Conservation (phyloP, 495 filamentous ascomycete genomes). For the Aspergillus cavernicola region DNA sequence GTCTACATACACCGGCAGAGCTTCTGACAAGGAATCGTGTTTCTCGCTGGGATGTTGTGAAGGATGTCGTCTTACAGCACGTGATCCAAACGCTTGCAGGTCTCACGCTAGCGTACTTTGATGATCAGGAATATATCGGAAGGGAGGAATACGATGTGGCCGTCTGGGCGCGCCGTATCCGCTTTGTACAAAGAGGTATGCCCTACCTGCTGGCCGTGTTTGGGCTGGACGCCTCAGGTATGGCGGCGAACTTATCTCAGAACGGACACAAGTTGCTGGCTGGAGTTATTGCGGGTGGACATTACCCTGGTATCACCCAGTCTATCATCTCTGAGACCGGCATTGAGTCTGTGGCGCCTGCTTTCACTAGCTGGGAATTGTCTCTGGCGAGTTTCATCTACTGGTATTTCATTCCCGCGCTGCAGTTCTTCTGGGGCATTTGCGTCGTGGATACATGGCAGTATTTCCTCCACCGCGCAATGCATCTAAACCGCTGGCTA, state of each 20-base stretch:
- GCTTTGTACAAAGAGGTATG: conserved; percentile 64
- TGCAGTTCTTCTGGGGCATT: conserved; percentile 72
- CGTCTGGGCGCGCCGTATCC: conserved; percentile 72
- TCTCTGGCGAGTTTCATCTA: conserved; percentile 69
- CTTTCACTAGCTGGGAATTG: conserved; percentile 65
- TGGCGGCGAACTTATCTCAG: conserved; percentile 35
- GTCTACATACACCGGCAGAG: conserved; percentile 89
- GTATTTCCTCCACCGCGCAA: conserved; percentile 89
- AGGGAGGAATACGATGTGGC: conserved; percentile 79
- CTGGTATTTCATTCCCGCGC: conserved; percentile 67
- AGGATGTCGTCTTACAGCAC: conserved; percentile 86
- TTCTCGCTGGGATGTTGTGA: conserved; percentile 72
- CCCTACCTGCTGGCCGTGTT: conserved; percentile 51
- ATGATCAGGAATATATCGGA: conserved; percentile 61
- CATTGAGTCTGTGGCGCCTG: conserved; percentile 31
- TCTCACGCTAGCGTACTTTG: conserved; percentile 56
- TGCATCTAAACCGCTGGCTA: conserved; percentile 95
- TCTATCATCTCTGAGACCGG: conserved; percentile 33
- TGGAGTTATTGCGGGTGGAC: conserved; percentile 65
- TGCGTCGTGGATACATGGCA: conserved; percentile 89
- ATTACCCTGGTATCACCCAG: conserved; percentile 54
- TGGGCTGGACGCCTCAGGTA: conserved; percentile 38
- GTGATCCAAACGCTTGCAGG: conserved; percentile 74
- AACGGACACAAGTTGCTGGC: conserved; percentile 60
- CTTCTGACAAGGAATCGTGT: conserved; percentile 83